These are phyloP conservation scores for Oryza glaberrima DNA, from an alignment of 176 grass and related monocot species.

Conservation along the genomic window DNA sequence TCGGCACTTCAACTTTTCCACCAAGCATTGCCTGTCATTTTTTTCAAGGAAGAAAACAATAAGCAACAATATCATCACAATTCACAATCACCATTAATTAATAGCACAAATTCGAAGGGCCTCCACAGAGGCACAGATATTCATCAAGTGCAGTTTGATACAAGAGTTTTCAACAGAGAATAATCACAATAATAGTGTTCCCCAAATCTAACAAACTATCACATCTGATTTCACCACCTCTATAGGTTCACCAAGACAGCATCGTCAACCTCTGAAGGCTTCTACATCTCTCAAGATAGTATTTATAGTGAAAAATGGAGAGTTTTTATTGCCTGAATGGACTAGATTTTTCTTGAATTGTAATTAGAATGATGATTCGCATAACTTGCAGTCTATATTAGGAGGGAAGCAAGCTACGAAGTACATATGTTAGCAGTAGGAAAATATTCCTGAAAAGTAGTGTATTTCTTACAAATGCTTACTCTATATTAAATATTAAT, in stretches of 20 bases:
- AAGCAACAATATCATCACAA: slow-evolving; percentile 15
- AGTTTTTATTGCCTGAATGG: slow-evolving; percentile 12
- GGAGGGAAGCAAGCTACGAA: neutral
- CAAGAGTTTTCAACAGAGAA: neutral
- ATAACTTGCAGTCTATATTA: slow-evolving; percentile 19
- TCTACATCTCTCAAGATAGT: neutral
- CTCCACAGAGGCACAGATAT: neutral
- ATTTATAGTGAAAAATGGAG: slow-evolving; percentile 2
- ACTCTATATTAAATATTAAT: slow-evolving; percentile 17
- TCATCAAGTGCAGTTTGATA: neutral
- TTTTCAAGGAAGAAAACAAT: slow-evolving; percentile 23
- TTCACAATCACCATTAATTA: slow-evolving; percentile 26
- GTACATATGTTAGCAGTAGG: neutral
- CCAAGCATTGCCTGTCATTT: slow-evolving; percentile 87
- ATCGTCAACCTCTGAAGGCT: neutral
- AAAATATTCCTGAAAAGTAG: slow-evolving; percentile 23
- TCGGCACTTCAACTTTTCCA: slow-evolving; percentile 82
- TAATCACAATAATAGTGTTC: slow-evolving; percentile 4
- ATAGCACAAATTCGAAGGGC: slow-evolving; percentile 6
- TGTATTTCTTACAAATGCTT: slow-evolving; percentile 12
- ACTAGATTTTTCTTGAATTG: slow-evolving; percentile 13
- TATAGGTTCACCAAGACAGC: slow-evolving; percentile 13
- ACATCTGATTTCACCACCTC: slow-evolving; percentile 6
- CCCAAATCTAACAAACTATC: slow-evolving; percentile 24
- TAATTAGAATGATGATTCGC: slow-evolving; percentile 1